Base-by-base conservation (phyloP, 2,329 filamentous ascomycete species). In the Lachnellula cervina region DNA sequence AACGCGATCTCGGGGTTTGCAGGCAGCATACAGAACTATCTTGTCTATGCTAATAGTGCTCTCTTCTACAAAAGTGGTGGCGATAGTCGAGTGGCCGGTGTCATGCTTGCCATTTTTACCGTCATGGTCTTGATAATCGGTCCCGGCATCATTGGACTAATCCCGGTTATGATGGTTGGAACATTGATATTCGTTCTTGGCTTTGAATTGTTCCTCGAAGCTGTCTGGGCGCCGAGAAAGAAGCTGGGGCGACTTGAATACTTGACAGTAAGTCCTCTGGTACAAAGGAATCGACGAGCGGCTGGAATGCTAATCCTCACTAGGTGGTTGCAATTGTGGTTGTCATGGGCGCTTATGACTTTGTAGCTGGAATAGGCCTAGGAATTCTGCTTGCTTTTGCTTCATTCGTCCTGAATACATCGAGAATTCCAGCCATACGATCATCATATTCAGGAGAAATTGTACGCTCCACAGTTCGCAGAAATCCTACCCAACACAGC, bases 41-140 rank as follows among this genome's bases (percentile, higher is more conserved):
- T 99, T 1, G 94, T 99, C 0, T 99, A 97, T 67, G 93, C 93
- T 56, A 99, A 99, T 70, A 97, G 91, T 60, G 82, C 96, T n/a
- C 84, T 99, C 55, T 97, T 99, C 72, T 96, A 97, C 69, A 84
- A 89, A 25, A 96, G 91, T 47, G 94, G 94, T 16, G 94, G 93
- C 19, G 84, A 95, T 68, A 92, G 84, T 65, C 86, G 94, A 49
- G 75, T 96, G 45, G 94, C 92, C 8, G 94, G 94, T 3, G 80
- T 92, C 25, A 82, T 97, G 76, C 80, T 99, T 50, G 94, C 94
- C 0, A 74, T 80, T 21, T 82, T 88, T 5, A 99, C 94, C 0
- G 84, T 86, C 65, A 86, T 86, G 2, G 83, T 97, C 43, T 87
- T 97, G 82, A 76, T 94, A 48, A 81, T 93, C 52, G 94, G 94